Evolutionary conservation across 2,329 filamentous ascomycete genomes (phyloP).

Genomic region (Sclerotiophoma versabilis): DNA sequence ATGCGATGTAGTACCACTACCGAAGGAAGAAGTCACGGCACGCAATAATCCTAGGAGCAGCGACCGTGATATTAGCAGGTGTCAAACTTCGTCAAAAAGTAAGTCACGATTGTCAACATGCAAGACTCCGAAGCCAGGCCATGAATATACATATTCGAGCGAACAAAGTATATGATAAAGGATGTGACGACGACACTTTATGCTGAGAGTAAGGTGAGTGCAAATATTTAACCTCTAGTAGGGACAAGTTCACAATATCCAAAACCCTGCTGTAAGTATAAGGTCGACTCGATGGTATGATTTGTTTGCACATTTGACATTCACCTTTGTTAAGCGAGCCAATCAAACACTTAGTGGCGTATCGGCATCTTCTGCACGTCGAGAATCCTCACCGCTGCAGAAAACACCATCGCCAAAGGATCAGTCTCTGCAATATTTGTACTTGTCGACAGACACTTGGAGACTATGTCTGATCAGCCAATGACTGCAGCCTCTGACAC

Average conservation of each 20-base stretch:
- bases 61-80: too few species aligned
- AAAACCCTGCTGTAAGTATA: too few species aligned
- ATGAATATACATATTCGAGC: too few species aligned
- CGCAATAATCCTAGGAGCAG: not conserved
- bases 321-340: slow-evolving; percentile 9
- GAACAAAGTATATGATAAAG: too few species aligned
- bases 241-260: too few species aligned
- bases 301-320: not conserved
- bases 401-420: not conserved
- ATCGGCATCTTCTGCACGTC: not conserved
- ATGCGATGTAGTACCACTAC: not conserved
- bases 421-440: not conserved
- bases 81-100: too few species aligned
- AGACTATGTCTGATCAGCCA: not conserved
- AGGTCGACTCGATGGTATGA: not conserved
- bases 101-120: too few species aligned
- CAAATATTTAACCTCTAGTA: too few species aligned
- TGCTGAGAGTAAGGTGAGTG: too few species aligned
- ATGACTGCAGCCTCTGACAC: not conserved
- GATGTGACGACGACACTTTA: too few species aligned
- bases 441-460: too few species aligned
- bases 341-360: not conserved
- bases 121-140: too few species aligned
- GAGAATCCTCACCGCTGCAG: not conserved
- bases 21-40: not conserved